phyloP scores from a whole-genome alignment of 2,329 filamentous ascomycete genomes.

The Aspergillus costaricaensis region DNA sequence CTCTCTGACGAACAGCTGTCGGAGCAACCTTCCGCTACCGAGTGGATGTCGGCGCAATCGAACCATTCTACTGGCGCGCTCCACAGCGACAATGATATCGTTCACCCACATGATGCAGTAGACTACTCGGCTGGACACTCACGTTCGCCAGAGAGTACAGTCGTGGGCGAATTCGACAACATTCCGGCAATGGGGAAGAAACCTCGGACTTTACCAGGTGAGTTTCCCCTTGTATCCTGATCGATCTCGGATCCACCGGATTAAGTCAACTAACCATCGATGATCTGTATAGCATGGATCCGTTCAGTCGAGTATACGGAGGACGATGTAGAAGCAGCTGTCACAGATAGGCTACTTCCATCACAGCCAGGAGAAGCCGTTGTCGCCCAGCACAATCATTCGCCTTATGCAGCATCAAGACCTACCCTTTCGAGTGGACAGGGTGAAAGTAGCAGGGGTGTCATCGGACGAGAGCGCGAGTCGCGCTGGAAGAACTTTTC shows the following conservation, averaged over 20 bases:
- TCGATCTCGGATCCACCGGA: not conserved
- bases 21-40: constrained; percentile 23
- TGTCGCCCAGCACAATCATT: constrained; percentile 51
- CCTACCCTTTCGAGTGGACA: constrained; percentile 17
- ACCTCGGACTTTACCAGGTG: constrained; percentile 44
- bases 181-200: constrained; percentile 15
- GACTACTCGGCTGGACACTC: constrained; percentile 23
- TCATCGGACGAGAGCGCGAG: constrained; percentile 30
- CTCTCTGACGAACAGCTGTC: constrained; percentile 24
- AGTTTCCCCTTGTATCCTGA: not conserved
- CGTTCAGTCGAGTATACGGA: constrained; percentile 42
- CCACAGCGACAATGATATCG: constrained; percentile 22
- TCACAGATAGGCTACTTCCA: constrained; percentile 39
- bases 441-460: constrained; percentile 10
- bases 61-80: constrained; percentile 16
- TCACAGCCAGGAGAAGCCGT: constrained; percentile 42
- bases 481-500: constrained; percentile 52
- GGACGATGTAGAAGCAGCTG: constrained; percentile 38
- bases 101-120: constrained; percentile 22
- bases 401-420: constrained; percentile 36
- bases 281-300: constrained; percentile 43
- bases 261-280: constrained; percentile 5
- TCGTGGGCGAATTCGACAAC: constrained; percentile 16
- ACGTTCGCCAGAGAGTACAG: constrained; percentile 21
- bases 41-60: constrained; percentile 16